These are phyloP conservation scores for Boletellus ananiceps DNA, from an alignment of 768 basidiomycete species.

Conservation along the genomic window DNA sequence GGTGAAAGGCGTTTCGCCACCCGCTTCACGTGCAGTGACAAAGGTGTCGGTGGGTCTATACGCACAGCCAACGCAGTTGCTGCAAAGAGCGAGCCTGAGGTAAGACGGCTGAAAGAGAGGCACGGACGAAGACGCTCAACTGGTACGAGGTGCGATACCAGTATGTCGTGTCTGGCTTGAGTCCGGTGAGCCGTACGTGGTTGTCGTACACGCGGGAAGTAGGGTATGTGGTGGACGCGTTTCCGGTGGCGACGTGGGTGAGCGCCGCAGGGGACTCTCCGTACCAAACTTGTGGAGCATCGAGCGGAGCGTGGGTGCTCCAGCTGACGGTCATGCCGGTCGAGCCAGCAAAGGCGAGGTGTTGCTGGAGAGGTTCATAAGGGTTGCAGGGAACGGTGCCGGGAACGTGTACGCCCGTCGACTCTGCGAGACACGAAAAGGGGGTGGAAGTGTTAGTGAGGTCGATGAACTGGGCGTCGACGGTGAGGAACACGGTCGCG, in stretches of 20 bases:
- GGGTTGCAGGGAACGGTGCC: conserved; percentile 27
- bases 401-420: conserved; percentile 26
- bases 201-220: conserved; percentile 26
- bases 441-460: conserved; percentile 8
- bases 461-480: conserved; percentile 18
- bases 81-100: neutral
- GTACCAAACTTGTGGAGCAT: conserved; percentile 24
- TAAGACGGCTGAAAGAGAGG: neutral
- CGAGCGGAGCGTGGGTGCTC: conserved; percentile 20
- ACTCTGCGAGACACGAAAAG: conserved; percentile 24
- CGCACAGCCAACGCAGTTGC: conserved; percentile 26
- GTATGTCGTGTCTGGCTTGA: conserved; percentile 22
- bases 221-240: conserved; percentile 19
- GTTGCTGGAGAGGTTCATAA: conserved; percentile 25
- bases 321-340: conserved; percentile 28
- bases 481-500: conserved; percentile 6
- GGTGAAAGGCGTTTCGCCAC: conserved; percentile 19
- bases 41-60: conserved; percentile 24
- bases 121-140: conserved; percentile 5
- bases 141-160: conserved; percentile 28
- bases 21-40: conserved; percentile 18
- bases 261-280: conserved; percentile 17
- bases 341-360: conserved; percentile 21
- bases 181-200: conserved; percentile 25
- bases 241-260: conserved; percentile 17